Evolutionary conservation across 768 basidiomycete genomes (phyloP).

Genomic region (Naganishia vaughanmartiniae): DNA sequence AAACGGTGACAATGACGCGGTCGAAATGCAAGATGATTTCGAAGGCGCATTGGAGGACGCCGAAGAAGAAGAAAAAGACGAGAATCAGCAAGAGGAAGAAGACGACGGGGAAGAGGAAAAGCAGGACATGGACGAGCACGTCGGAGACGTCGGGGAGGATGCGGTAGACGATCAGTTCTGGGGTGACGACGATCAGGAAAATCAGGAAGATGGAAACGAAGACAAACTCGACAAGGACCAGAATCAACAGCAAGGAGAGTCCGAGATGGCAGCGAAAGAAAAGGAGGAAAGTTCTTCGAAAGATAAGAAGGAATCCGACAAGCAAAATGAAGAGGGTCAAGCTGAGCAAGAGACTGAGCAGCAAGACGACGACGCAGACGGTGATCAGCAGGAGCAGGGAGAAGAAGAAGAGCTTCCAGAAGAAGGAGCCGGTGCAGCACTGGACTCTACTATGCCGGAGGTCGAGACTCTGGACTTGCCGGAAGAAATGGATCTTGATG

Average conservation of each 20-base stretch:
- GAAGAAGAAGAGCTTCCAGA: slow-evolving; percentile 36
- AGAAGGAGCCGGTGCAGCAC: slow-evolving; percentile 30
- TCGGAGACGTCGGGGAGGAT: slow-evolving; percentile 78
- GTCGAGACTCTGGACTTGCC: slow-evolving; percentile 83
- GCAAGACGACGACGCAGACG: slow-evolving; percentile 36
- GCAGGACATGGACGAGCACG: slow-evolving; percentile 72
- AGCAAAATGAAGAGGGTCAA: slow-evolving; percentile 41
- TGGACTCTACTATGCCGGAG: slow-evolving; percentile 59
- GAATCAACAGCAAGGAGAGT: slow-evolving; percentile 61
- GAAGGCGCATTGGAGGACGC: slow-evolving; percentile 82
- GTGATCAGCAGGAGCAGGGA: slow-evolving; percentile 18
- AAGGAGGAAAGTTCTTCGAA: slow-evolving; percentile 64
- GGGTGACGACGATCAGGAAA: slow-evolving; percentile 67
- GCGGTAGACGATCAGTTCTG: slow-evolving; percentile 95
- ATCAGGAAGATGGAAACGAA: slow-evolving; percentile 57
- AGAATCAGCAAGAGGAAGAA: slow-evolving; percentile 54
- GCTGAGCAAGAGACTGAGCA: slow-evolving; percentile 38
- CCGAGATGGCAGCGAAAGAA: slow-evolving; percentile 77
- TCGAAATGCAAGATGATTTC: slow-evolving; percentile 89
- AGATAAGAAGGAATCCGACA: slow-evolving; percentile 46
- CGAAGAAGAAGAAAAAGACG: slow-evolving; percentile 59
- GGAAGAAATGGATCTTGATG: slow-evolving; percentile 71
- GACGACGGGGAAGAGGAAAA: slow-evolving; percentile 56
- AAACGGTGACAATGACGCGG: slow-evolving; percentile 60
- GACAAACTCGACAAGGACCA: slow-evolving; percentile 63